phyloP scores from a whole-genome alignment of 129 eudicot species.

The Flaveria ramosissima region DNA sequence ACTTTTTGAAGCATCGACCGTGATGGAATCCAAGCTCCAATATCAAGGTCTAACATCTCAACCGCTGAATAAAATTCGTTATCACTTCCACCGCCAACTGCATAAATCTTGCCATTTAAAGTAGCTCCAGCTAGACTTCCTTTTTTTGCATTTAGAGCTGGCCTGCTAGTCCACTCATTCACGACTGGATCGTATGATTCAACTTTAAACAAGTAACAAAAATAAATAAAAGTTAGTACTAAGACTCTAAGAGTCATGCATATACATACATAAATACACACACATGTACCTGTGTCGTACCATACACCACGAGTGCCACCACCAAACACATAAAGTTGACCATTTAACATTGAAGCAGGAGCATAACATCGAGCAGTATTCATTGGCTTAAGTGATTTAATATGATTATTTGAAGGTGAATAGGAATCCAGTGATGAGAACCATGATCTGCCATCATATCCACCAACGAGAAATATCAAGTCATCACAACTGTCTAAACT shows the following conservation, averaged over 20 bases:
- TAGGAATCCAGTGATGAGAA: constrained; percentile 56
- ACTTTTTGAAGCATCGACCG: constrained; percentile 79
- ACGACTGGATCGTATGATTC: constrained; percentile 60
- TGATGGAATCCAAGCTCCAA: constrained; percentile 69
- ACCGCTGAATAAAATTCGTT: constrained; percentile 54
- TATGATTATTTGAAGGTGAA: constrained; percentile 51
- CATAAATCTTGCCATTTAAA: constrained; percentile 61
- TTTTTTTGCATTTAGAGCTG: constrained; percentile 51
- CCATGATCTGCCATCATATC: constrained; percentile 70
- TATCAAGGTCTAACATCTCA: constrained; percentile 71
- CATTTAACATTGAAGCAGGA: constrained; percentile 56
- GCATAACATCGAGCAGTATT: constrained; percentile 52
- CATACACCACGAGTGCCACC: constrained; percentile 63
- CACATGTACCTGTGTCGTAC: constrained; percentile 68
- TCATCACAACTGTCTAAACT: constrained; percentile 39
- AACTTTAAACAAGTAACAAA: constrained; percentile 39
- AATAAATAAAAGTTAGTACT: constrained; percentile 21
- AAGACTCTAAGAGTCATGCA: not conserved
- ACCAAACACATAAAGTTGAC: constrained; percentile 67
- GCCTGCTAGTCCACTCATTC: constrained; percentile 58
- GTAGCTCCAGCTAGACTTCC: constrained; percentile 82
- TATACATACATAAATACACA: not conserved
- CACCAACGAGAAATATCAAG: constrained; percentile 60
- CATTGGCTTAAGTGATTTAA: constrained; percentile 56
- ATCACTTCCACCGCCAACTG: constrained; percentile 81